Percentiles rank a stretch among this genome's conserved stretches.
These are phyloP conservation scores for Cercophora sp. DNA, from an alignment of 495 filamentous ascomycete species.

Conservation along the genomic window DNA sequence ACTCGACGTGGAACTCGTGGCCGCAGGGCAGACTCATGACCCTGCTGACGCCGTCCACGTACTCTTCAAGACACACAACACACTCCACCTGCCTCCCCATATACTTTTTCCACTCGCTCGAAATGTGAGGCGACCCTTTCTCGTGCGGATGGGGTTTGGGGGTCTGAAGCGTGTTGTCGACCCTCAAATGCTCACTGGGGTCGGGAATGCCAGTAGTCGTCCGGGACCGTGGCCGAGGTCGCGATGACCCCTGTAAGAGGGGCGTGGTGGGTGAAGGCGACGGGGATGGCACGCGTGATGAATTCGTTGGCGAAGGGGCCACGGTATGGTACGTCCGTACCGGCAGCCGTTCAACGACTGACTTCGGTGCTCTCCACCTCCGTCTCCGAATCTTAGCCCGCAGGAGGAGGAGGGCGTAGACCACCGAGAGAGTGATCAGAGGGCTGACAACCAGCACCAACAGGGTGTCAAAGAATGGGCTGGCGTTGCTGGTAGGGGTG, in stretches of 20 bases:
- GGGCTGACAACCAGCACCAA: slow-evolving; percentile 90
- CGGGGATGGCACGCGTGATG: slow-evolving; percentile 51
- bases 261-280: slow-evolving; percentile 70
- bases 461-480: slow-evolving; percentile 93
- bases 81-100: slow-evolving; percentile 87
- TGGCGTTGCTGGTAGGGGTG: slow-evolving; percentile 85
- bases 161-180: slow-evolving; percentile 34
- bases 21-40: slow-evolving; percentile 99
- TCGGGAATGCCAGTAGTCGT: slow-evolving; percentile 59
- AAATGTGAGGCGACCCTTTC: slow-evolving; percentile 46
- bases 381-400: slow-evolving; percentile 85
- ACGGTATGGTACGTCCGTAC: slow-evolving; percentile 92
- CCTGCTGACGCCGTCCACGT: slow-evolving; percentile 85
- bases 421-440: slow-evolving; percentile 83
- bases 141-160: slow-evolving; percentile 32
- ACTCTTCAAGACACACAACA: slow-evolving; percentile 97
- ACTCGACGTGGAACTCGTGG: slow-evolving; percentile 95
- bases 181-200: slow-evolving; percentile 30
- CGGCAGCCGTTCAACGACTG: slow-evolving; percentile 89
- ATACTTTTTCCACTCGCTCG: slow-evolving; percentile 72
- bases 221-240: slow-evolving; percentile 59
- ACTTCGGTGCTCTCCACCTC: slow-evolving; percentile 94
- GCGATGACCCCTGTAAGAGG: slow-evolving; percentile 58
- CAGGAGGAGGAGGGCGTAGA: slow-evolving; percentile 83
- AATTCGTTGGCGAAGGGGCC: slow-evolving; percentile 54